Base-by-base conservation (phyloP, 2,329 filamentous ascomycete species). In the Beauveria brongniartii region DNA sequence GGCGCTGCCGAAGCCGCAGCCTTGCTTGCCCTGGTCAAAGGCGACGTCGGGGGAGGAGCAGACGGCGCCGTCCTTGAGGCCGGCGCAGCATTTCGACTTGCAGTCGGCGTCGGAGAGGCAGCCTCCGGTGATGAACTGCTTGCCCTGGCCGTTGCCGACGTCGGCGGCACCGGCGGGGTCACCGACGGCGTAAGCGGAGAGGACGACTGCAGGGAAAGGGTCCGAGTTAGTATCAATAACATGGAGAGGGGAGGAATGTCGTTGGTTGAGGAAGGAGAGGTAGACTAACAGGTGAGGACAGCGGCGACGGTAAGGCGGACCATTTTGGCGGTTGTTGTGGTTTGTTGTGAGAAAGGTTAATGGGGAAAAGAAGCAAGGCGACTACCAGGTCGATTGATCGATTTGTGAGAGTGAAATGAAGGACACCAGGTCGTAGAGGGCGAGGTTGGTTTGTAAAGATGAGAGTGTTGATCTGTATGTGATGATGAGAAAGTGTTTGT, bases 1-100 rank as follows among this genome's bases (percentile, higher is more conserved):
- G 14, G 44, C 57, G 22, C 16, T 48, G 10, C 22, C 12, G 55
- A 73, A 73, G 12, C 68, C 69, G 44, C 72, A 74, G 12, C 72
- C 72, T 20, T 66, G 66, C 66, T 73, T 73, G 61, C 71, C 71
- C 22, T 68, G 65, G 46, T 67, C 64, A 48, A 68, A 67, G 51
- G 66, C 65, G 1, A 67, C 69, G 1, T 62, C 66, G 52, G 60
- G 63, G 6, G 63, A 69, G 10, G 70, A 70, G 68, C 71, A 69
- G 50, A 71, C 67, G 37, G 67, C 70, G 30, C 63, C 64, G 12
- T 62, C 63, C 8, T 55, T 61, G 14, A 65, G 63, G 12, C 57
- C 64, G 22, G 70, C 70, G 43, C 71, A 73, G 66, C 71, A 73
- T 16, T 56, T 62, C 18, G 70, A 71, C 2, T 65, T 65, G 56